These are phyloP conservation scores for Carex arenaria DNA, from an alignment of 202 grass and related monocot species.

Conservation along the genomic window DNA sequence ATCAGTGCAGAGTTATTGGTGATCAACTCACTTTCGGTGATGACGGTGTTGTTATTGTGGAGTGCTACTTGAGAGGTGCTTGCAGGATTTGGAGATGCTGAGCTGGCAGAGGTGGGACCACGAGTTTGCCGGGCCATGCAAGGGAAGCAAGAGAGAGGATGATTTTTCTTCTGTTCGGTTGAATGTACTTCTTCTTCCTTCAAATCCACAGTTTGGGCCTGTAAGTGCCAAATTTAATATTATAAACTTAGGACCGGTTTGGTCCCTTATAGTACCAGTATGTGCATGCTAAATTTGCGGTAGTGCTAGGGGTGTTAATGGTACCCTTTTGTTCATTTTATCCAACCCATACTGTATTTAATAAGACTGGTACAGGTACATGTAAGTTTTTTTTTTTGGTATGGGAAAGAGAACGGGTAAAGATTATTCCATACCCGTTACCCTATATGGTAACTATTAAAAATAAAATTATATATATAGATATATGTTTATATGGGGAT, in stretches of 20 bases:
- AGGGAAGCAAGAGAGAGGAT: slow-evolving; percentile 18
- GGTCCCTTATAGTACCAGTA: background rate
- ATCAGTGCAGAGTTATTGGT: slow-evolving; percentile 3
- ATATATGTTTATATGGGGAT: too few relatives aligned
- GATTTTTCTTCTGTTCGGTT: background rate
- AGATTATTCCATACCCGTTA: too few relatives aligned
- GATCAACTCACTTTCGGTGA: slow-evolving; percentile 9
- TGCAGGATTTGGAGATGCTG: background rate
- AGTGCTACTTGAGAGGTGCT: background rate
- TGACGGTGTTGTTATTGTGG: background rate
- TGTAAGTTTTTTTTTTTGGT: too few relatives aligned
- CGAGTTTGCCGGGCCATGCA: background rate
- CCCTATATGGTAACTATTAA: too few relatives aligned
- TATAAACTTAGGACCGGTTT: background rate
- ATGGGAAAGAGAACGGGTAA: too few relatives aligned
- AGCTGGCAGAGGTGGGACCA: background rate
- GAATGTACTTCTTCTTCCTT: background rate
- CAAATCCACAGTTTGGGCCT: slow-evolving; percentile 5
- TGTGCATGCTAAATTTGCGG: background rate
- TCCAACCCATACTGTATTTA: too few relatives aligned
- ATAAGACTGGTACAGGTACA: too few relatives aligned
- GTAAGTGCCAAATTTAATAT: background rate
- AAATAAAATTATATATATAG: too few relatives aligned
- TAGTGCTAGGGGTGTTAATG: background rate
- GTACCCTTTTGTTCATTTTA: too few relatives aligned